Evolutionary conservation across 805 yeast species (phyloP).

Genomic region (Saccharomyces cerevisiae): DNA sequence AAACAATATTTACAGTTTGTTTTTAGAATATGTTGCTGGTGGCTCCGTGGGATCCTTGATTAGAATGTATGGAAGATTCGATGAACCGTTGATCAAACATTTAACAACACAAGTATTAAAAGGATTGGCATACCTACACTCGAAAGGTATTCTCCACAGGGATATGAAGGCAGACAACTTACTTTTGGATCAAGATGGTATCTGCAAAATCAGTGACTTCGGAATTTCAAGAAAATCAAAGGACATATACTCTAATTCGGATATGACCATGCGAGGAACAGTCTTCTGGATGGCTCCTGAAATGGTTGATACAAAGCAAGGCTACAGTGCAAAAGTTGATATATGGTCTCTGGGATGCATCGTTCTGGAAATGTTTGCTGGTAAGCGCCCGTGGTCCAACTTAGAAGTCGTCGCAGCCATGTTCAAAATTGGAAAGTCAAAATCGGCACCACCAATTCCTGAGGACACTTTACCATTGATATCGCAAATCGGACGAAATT

Average conservation of each 20-base stretch:
- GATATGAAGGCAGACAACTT: conserved; percentile 93
- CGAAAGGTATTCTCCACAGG: conserved; percentile 80
- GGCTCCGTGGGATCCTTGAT: conserved; percentile 89
- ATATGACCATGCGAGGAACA: conserved; percentile 97
- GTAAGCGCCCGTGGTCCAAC: conserved; percentile 95
- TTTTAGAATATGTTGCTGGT: conserved; percentile 94
- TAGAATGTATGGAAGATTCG: conserved; percentile 75
- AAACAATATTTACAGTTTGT: conserved; percentile 69
- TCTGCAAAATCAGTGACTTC: conserved; percentile 91
- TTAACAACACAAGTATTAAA: conserved; percentile 71
- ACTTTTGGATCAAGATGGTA: conserved; percentile 81
- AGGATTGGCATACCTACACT: conserved; percentile 83
- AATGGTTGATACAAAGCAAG: conserved; percentile 85
- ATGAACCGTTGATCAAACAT: conserved; percentile 63
- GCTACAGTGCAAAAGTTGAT: conserved; percentile 95
- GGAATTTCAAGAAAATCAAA: conserved; percentile 85
- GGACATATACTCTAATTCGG: conserved; percentile 86
- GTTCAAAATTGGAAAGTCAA: conserved; percentile 76
- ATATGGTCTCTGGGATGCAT: conserved; percentile 98
- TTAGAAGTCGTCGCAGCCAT: conserved; percentile 92
- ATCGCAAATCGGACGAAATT: conserved; percentile 56
- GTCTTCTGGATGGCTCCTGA: conserved; percentile 99
- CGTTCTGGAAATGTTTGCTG: conserved; percentile 95
- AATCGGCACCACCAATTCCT: conserved; percentile 92
- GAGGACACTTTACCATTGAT: conserved; percentile 69